These are phyloP conservation scores for Allantophomopsis cytisporea DNA, from an alignment of 2,329 filamentous ascomycete species.

Conservation along the genomic window DNA sequence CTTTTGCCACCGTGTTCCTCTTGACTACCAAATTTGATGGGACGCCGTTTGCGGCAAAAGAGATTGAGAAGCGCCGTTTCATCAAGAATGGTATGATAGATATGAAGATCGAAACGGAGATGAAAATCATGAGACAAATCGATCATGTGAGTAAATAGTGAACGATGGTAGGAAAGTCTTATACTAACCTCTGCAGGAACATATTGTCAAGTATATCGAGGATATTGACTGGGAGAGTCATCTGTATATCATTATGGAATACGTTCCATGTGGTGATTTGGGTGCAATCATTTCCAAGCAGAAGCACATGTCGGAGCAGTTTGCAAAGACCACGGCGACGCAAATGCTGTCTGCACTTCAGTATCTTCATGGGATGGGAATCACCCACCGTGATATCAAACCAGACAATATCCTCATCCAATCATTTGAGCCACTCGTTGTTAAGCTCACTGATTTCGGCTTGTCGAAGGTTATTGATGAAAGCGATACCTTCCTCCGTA, in stretches of 20 bases:
- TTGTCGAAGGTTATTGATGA: constrained; percentile 88
- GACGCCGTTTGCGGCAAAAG: constrained; percentile 77
- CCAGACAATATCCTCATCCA: constrained; percentile 92
- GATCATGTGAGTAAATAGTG: constrained; percentile 51
- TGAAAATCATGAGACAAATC: constrained; percentile 85
- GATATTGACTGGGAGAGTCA: constrained; percentile 70
- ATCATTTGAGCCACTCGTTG: constrained; percentile 55
- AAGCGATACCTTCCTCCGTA: constrained; percentile 83
- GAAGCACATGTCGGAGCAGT: constrained; percentile 49
- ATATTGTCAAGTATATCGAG: constrained; percentile 86
- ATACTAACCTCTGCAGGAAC: constrained; percentile 36
- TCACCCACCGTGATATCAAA: constrained; percentile 97
- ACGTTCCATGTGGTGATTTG: constrained; percentile 68
- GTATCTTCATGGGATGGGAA: constrained; percentile 77
- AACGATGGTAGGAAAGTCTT: background rate
- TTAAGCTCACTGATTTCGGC: constrained; percentile 95
- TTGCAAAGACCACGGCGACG: constrained; percentile 56
- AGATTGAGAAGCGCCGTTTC: constrained; percentile 84
- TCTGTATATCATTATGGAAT: constrained; percentile 97
- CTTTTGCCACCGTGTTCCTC: constrained; percentile 89
- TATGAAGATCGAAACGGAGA: constrained; percentile 89
- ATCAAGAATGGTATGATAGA: constrained; percentile 87
- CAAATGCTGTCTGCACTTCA: constrained; percentile 73
- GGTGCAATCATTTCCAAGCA: constrained; percentile 54
- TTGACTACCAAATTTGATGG: constrained; percentile 79